A percentile compares a stretch with the other conserved stretches of the same genome.
phyloP scores from a whole-genome alignment of 202 grass and related monocot species.

The Schoenoplectus tabernaemontani region DNA sequence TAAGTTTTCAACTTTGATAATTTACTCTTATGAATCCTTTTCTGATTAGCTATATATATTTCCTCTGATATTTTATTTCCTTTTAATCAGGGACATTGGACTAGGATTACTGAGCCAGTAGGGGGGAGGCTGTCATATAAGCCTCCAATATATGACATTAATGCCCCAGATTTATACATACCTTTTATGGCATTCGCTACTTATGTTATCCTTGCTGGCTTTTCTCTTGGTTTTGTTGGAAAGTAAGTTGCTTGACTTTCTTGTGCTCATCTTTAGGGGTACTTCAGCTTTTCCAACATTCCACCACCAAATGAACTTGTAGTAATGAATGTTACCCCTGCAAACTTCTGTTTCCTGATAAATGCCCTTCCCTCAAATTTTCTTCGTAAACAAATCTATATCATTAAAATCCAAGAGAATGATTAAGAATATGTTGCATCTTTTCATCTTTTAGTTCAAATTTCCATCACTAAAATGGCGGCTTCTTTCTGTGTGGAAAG shows the following conservation, averaged over 20 bases:
- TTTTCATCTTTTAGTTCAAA: background rate
- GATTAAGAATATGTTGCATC: background rate
- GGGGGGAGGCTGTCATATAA: slow-evolving; percentile 76
- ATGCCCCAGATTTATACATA: slow-evolving; percentile 89
- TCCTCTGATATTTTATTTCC: background rate
- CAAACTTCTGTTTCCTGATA: background rate
- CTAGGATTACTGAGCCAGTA: slow-evolving; percentile 82
- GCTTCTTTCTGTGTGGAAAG: background rate
- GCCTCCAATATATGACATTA: slow-evolving; percentile 89
- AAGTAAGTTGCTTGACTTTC: slow-evolving; percentile 44
- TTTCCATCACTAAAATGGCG: background rate
- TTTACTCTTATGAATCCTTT: background rate
- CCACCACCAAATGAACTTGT: background rate
- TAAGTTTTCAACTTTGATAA: slow-evolving; percentile 12
- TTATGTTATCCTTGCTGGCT: slow-evolving; percentile 74
- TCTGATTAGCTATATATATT: background rate
- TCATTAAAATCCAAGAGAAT: no score
- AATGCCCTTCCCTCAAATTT: background rate
- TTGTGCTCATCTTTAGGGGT: background rate
- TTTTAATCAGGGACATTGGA: slow-evolving; percentile 77
- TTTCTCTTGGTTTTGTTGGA: slow-evolving; percentile 63
- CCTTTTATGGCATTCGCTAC: slow-evolving; percentile 92
- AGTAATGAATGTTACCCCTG: background rate
- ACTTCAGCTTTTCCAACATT: background rate
- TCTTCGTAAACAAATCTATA: background rate